Conservation (phyloP, 2,329 filamentous ascomycete genomes). For the Volutella citrinella region DNA sequence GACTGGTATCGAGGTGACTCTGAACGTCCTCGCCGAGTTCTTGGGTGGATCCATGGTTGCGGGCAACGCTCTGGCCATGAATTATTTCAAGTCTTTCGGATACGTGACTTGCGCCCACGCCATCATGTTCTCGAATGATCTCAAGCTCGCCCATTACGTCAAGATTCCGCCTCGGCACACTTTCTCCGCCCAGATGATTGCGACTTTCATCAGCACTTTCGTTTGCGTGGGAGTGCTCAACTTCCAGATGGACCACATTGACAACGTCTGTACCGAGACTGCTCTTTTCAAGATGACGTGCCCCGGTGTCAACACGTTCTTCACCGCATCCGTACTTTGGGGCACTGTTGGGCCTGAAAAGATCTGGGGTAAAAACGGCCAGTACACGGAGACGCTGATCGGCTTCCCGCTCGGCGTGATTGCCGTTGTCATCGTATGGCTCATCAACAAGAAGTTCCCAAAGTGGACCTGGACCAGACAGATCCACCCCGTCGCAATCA, state of each 20-base stretch:
- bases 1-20: slow-evolving; percentile 49
- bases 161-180: slow-evolving; percentile 60
- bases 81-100: slow-evolving; percentile 53
- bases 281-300: slow-evolving; percentile 50
- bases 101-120: slow-evolving; percentile 49
- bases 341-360: slow-evolving; percentile 50
- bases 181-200: slow-evolving; percentile 57
- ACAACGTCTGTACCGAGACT: slow-evolving; percentile 45
- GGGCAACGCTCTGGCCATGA: slow-evolving; percentile 51
- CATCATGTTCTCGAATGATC: slow-evolving; percentile 47
- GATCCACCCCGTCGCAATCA: slow-evolving; percentile 46
- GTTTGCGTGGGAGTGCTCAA: slow-evolving; percentile 48
- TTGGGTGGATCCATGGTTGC: slow-evolving; percentile 50
- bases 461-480: slow-evolving; percentile 40
- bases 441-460: slow-evolving; percentile 38
- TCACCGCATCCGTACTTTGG: slow-evolving; percentile 55
- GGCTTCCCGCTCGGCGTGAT: slow-evolving; percentile 49
- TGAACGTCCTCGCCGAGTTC: slow-evolving; percentile 53
- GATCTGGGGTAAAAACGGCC: slow-evolving; percentile 46
- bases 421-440: slow-evolving; percentile 42
- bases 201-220: slow-evolving; percentile 52
- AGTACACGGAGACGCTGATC: slow-evolving; percentile 45
- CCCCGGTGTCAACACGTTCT: slow-evolving; percentile 53
- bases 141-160: slow-evolving; percentile 53
- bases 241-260: slow-evolving; percentile 48